Evolutionary conservation across 2,329 filamentous ascomycete species (phyloP).

Genomic region (Elsinoe arachidis): DNA sequence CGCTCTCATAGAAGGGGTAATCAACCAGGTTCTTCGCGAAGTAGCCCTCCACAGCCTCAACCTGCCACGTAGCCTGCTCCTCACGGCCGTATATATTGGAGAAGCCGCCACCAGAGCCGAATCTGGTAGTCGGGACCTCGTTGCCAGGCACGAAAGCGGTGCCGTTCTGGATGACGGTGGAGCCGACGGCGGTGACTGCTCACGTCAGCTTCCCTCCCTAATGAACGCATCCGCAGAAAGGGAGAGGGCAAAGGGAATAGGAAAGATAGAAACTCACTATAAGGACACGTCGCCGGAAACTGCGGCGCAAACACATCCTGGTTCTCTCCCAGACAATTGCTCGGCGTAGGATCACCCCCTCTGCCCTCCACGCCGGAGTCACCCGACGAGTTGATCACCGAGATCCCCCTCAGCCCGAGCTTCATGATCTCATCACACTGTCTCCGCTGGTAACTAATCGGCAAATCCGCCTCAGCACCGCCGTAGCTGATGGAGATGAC

Average conservation of each 20-base stretch:
- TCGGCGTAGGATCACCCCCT: conserved; percentile 29
- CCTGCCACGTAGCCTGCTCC: conserved; percentile 29
- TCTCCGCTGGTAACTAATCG: conserved; percentile 47
- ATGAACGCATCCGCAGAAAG: no score
- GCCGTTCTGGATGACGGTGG: conserved; percentile 30
- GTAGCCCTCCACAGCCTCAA: conserved; percentile 31
- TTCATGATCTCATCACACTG: conserved; percentile 57
- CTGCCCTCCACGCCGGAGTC: conserved; percentile 48
- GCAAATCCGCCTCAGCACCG: conserved; percentile 48
- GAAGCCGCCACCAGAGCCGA: conserved; percentile 35
- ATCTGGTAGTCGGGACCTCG: conserved; percentile 34
- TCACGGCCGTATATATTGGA: conserved; percentile 24
- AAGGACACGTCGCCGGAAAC: conserved; percentile 41
- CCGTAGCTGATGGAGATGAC: conserved; percentile 57
- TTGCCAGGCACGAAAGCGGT: conserved; percentile 24
- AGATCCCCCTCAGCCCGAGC: conserved; percentile 56
- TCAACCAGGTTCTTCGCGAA: conserved; percentile 21
- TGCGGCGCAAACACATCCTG: conserved; percentile 39
- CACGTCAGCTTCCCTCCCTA: no score
- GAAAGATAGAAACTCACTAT: conserved; percentile 33
- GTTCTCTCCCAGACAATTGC: conserved; percentile 19
- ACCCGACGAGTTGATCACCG: conserved; percentile 53
- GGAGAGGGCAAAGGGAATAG: conserved; percentile 32
- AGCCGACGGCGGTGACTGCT: conserved; percentile 32
- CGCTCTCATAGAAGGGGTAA: conserved; percentile 22